Evolutionary conservation across 2,329 filamentous ascomycete species (phyloP).

Genomic region (Elsinoe fawcettii): DNA sequence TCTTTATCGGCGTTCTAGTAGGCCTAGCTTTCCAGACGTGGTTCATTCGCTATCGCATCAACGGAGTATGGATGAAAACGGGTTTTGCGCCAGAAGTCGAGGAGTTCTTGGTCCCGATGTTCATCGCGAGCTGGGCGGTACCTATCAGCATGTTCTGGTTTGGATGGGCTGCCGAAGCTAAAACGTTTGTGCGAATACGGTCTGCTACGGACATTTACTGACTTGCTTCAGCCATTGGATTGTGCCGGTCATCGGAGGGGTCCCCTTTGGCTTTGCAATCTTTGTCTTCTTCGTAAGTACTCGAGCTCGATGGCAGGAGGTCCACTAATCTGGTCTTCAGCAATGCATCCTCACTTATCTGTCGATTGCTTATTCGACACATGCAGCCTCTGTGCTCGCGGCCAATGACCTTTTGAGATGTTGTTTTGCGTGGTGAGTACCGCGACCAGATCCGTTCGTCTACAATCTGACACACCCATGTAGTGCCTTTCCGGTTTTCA

Average conservation of each 20-base stretch:
- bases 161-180: no score
- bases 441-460: no score
- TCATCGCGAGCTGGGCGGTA: no score
- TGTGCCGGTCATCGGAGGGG: not conserved
- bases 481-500: conserved; percentile 28
- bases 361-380: not conserved
- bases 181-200: no score
- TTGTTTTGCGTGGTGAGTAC: not conserved
- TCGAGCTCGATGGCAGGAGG: not conserved
- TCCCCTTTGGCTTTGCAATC: not conserved
- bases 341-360: not conserved
- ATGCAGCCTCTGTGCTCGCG: not conserved
- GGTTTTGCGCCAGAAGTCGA: no score
- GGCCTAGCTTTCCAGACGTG: not conserved
- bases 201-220: no score
- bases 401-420: not conserved
- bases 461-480: not conserved
- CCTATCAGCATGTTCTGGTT: no score
- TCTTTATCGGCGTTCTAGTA: not conserved
- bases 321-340: not conserved
- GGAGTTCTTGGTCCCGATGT: no score
- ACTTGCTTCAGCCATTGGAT: no score
- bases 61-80: no score
- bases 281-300: not conserved
- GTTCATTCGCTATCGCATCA: no score